These are phyloP conservation scores for Clausena lansium DNA, from an alignment of 345 rosid species.

Conservation along the genomic window DNA sequence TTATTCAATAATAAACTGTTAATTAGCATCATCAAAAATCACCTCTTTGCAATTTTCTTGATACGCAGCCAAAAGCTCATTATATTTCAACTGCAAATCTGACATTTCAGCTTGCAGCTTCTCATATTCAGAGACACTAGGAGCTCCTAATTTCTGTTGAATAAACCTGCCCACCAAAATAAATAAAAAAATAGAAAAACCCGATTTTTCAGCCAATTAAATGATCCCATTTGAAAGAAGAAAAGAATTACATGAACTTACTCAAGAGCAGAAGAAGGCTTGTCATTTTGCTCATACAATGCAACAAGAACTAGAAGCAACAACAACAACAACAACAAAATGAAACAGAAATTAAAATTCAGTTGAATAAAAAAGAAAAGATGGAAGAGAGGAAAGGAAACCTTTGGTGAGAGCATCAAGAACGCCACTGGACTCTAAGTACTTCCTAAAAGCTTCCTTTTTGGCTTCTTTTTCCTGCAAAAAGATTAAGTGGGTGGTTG, in stretches of 20 bases:
- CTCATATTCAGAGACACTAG: constrained; percentile 65
- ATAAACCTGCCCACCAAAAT: constrained; percentile 47
- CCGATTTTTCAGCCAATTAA: neutral
- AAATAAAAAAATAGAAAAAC: neutral
- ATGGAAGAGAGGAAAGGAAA: neutral
- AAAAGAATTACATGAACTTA: constrained; percentile 36
- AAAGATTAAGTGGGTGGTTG: constrained; percentile 8
- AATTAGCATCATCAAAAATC: constrained; percentile 10
- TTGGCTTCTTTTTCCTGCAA: constrained; percentile 81
- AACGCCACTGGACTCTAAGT: constrained; percentile 79
- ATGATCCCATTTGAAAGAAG: neutral
- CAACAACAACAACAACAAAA: neutral
- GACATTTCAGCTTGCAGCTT: constrained; percentile 81
- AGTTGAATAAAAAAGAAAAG: neutral
- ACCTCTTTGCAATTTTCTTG: constrained; percentile 78
- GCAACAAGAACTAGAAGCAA: constrained; percentile 65
- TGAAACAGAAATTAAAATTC: constrained; percentile 3
- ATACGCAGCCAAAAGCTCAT: constrained; percentile 65
- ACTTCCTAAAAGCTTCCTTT: constrained; percentile 89
- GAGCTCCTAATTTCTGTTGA: constrained; percentile 87
- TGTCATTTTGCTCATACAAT: constrained; percentile 87
- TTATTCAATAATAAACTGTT: neutral
- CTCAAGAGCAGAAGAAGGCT: constrained; percentile 91
- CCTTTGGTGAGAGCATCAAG: constrained; percentile 87
- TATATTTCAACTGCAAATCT: constrained; percentile 64